A percentile compares a stretch with the other conserved stretches of the same genome.
Evolutionary conservation across 2,329 filamentous ascomycete species (phyloP).

Genomic region (Dactylonectria macrodidyma): DNA sequence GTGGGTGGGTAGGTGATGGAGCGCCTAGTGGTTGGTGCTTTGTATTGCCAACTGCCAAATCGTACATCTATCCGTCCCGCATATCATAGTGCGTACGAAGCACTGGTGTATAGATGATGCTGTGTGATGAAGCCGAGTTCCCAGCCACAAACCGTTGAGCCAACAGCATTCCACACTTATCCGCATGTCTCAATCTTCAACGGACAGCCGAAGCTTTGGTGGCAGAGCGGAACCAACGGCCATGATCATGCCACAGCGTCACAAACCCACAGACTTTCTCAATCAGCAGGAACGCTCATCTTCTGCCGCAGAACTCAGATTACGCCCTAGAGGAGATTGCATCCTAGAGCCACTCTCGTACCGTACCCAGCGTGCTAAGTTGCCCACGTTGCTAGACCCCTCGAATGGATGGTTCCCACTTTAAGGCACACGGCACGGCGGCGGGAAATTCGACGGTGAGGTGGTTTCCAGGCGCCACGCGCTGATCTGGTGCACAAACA

Average conservation of each 20-base stretch:
- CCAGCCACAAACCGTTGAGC: not conserved
- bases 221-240: constrained; percentile 1
- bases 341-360: not conserved
- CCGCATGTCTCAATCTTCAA: constrained; percentile 24
- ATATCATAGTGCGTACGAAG: too few species aligned
- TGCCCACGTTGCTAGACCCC: not conserved
- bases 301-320: constrained; percentile 4
- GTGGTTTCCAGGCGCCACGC: constrained; percentile 22
- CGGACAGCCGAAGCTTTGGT: constrained; percentile 5
- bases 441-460: constrained; percentile 15
- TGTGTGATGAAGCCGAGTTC: too few species aligned
- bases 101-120: too few species aligned
- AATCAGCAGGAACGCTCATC: not conserved
- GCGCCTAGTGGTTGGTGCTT: constrained; percentile 4
- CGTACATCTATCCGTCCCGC: not conserved
- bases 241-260: not conserved
- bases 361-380: not conserved
- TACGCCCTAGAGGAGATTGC: not conserved
- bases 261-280: not conserved
- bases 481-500: constrained; percentile 21
- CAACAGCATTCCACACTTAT: constrained; percentile 19
- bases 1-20: not conserved
- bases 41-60: constrained; percentile 12
- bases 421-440: not conserved
- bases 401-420: constrained; percentile 11